Conservation (phyloP, 139 green algal genomes). For the Chlamydomonas schloesseri region DNA sequence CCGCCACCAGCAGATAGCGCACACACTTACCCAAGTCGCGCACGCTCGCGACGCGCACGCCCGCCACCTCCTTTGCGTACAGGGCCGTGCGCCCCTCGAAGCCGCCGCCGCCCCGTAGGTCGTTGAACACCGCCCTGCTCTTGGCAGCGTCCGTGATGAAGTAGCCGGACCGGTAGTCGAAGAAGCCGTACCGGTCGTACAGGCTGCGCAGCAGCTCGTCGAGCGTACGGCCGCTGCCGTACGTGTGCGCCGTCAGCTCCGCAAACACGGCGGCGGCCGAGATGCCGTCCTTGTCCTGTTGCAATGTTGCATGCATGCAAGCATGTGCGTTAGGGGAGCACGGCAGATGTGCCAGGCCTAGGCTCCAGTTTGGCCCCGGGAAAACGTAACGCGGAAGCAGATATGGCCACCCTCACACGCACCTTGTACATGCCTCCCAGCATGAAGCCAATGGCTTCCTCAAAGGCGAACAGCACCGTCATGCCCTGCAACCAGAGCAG, state of each 20-base stretch:
- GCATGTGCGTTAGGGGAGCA: background rate
- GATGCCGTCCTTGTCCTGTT: constrained; percentile 83
- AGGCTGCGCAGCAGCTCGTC: constrained; percentile 48
- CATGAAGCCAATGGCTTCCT: constrained; percentile 89
- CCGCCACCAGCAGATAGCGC: too few relatives aligned
- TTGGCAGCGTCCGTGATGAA: constrained; percentile 71
- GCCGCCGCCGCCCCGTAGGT: constrained; percentile 42
- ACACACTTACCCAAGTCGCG: constrained; percentile 41
- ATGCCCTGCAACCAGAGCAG: too few relatives aligned
- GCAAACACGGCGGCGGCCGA: constrained; percentile 76
- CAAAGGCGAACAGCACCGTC: constrained; percentile 81
- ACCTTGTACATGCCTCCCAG: constrained; percentile 55
- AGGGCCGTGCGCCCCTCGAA: background rate
- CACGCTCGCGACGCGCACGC: constrained; percentile 7
- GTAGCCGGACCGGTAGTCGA: constrained; percentile 70
- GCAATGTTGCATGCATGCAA: too few relatives aligned
- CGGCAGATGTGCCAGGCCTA: too few relatives aligned
- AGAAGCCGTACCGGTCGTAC: constrained; percentile 66
- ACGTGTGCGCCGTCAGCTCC: constrained; percentile 66
- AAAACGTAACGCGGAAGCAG: too few relatives aligned
- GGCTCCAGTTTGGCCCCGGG: too few relatives aligned
- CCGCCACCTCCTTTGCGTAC: constrained; percentile 12
- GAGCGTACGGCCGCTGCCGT: constrained; percentile 34
- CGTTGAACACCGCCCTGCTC: constrained; percentile 68
- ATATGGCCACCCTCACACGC: too few relatives aligned